A percentile compares a stretch with the other conserved stretches of the same genome.
Evolutionary conservation across 805 yeast species (phyloP).

Genomic region (Candida orba): DNA sequence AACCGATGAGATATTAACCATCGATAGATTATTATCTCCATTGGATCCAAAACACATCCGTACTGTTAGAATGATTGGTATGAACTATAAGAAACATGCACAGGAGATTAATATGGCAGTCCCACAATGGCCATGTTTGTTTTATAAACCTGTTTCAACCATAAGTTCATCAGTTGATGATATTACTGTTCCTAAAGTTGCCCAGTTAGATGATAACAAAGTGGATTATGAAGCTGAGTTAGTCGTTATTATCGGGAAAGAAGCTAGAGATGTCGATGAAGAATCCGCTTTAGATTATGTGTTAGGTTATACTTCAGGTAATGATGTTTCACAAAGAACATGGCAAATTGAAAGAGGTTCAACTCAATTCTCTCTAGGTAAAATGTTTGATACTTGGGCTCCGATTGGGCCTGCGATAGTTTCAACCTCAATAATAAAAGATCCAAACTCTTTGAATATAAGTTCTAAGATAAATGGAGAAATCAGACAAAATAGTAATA

Average conservation of each 20-base stretch:
- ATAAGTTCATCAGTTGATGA: conserved; percentile 36
- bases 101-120: conserved; percentile 32
- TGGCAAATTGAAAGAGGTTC: conserved; percentile 48
- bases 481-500: conserved; percentile 35
- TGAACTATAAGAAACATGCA: conserved; percentile 40
- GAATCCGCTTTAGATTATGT: conserved; percentile 39
- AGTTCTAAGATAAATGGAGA: conserved; percentile 39
- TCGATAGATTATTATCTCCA: conserved; percentile 34
- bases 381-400: conserved; percentile 48
- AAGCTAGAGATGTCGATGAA: conserved; percentile 33
- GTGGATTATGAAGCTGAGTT: conserved; percentile 50
- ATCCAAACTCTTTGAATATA: conserved; percentile 28
- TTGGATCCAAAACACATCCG: conserved; percentile 28
- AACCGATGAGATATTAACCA: conserved; percentile 29
- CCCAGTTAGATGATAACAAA: conserved; percentile 23
- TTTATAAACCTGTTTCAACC: conserved; percentile 42
- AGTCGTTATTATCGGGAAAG: conserved; percentile 43
- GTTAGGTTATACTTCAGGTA: conserved; percentile 44
- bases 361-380: conserved; percentile 45
- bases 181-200: conserved; percentile 35
- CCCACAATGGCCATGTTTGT: conserved; percentile 42
- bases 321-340: conserved; percentile 46
- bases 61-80: conserved; percentile 41
- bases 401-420: conserved; percentile 51
- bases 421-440: conserved; percentile 23